Percentiles rank a stretch among this genome's conserved stretches.
Evolutionary conservation across 495 filamentous ascomycete genomes (phyloP).

Genomic region (Bacidia gigantensis): DNA sequence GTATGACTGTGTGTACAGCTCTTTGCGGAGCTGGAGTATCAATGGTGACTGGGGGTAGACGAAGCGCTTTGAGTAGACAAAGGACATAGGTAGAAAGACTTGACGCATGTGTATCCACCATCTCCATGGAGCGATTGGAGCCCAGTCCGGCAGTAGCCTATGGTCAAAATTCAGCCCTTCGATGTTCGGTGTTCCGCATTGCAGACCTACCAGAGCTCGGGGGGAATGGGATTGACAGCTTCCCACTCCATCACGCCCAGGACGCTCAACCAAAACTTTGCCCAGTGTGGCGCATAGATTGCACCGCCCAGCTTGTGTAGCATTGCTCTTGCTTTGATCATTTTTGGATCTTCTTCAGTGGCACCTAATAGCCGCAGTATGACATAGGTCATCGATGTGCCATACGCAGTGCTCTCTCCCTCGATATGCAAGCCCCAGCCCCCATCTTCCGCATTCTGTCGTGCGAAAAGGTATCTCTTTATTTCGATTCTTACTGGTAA

Average conservation of each 20-base stretch:
- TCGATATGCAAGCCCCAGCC: constrained; percentile 97
- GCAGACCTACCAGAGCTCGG: constrained; percentile 63
- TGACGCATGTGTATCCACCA: constrained; percentile 98
- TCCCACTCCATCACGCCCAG: constrained; percentile 80
- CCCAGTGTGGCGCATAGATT: constrained; percentile 78
- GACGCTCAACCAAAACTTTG: constrained; percentile 81
- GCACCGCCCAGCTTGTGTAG: constrained; percentile 82
- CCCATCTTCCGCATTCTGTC: constrained; percentile 76
- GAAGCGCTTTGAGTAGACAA: constrained; percentile 69
- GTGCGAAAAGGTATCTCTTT: constrained; percentile 80
- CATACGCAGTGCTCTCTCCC: constrained; percentile 83
- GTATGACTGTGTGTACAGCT: constrained; percentile 73
- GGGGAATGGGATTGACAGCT: constrained; percentile 82
- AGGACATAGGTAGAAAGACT: constrained; percentile 87
- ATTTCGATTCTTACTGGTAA: constrained; percentile 75
- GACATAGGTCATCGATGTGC: constrained; percentile 84
- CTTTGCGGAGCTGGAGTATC: constrained; percentile 58
- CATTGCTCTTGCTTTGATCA: constrained; percentile 73
- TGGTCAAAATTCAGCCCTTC: constrained; percentile 5
- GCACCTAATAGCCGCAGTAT: constrained; percentile 77
- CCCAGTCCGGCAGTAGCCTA: constrained; percentile 87
- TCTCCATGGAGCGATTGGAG: constrained; percentile 85
- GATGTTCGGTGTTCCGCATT: not conserved
- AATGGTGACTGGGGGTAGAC: constrained; percentile 56
- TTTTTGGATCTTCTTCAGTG: constrained; percentile 65